Conservation (phyloP, 75 land plant genomes). For the Selaginella tamariscina region DNA sequence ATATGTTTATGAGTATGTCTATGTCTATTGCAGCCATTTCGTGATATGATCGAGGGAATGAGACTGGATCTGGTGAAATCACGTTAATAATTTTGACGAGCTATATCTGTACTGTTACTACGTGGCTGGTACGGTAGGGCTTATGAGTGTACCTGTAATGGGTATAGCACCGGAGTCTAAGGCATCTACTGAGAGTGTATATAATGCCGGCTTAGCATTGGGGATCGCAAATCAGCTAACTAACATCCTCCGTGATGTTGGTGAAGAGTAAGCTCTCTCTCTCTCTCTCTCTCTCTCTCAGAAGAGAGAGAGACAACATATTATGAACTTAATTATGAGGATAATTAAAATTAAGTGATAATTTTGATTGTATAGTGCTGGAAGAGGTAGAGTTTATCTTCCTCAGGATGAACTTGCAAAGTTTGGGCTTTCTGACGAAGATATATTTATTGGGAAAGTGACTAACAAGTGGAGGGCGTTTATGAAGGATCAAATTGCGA, state of each 20-base stretch:
- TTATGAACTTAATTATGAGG: background rate
- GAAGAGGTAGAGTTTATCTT: constrained; percentile 71
- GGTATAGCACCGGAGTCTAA: constrained; percentile 61
- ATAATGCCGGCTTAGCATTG: constrained; percentile 58
- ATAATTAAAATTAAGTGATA: background rate
- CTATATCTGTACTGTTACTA: constrained; percentile 79
- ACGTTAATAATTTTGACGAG: constrained; percentile 73
- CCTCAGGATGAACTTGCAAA: constrained; percentile 79
- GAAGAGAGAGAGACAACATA: background rate
- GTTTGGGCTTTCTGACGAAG: constrained; percentile 68
- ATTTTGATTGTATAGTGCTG: constrained; percentile 43
- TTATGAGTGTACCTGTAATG: constrained; percentile 90
- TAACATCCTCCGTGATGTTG: constrained; percentile 80
- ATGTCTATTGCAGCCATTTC: constrained; percentile 71
- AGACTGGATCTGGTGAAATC: constrained; percentile 67
- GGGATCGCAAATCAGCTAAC: constrained; percentile 82
- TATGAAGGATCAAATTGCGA: constrained; percentile 69
- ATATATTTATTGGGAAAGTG: constrained; percentile 64
- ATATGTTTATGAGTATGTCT: no score
- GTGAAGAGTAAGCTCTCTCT: constrained; percentile 60
- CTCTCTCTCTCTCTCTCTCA: constrained; percentile 3
- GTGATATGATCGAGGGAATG: constrained; percentile 90
- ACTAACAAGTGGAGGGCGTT: constrained; percentile 84
- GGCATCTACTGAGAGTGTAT: constrained; percentile 54
- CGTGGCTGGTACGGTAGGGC: constrained; percentile 74